These are phyloP conservation scores for Skeletonema tropicum DNA, from an alignment of 108 stramenopile species.

Conservation along the genomic window DNA sequence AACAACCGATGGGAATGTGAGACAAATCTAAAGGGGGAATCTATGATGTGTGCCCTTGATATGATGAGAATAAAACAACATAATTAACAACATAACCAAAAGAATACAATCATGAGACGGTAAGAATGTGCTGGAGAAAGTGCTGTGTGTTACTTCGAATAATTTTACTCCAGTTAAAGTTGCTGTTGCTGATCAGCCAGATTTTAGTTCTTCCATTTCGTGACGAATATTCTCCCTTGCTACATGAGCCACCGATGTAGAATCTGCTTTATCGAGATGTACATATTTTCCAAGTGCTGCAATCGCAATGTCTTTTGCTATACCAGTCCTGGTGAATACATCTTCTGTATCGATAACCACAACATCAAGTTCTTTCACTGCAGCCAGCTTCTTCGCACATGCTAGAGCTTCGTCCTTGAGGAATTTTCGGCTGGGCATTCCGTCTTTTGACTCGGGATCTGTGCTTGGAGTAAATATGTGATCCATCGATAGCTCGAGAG, in stretches of 20 bases:
- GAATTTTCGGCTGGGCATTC: constrained; percentile 59
- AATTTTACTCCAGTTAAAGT: too few species aligned
- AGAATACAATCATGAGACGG: too few species aligned
- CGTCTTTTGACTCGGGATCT: constrained; percentile 42
- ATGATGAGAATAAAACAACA: too few species aligned
- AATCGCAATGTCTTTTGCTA: constrained; percentile 72
- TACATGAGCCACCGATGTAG: constrained; percentile 15
- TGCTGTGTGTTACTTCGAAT: too few species aligned
- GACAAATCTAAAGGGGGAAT: background rate
- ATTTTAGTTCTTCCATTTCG: background rate
- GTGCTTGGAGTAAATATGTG: constrained; percentile 48
- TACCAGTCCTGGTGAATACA: constrained; percentile 72
- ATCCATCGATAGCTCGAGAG: constrained; percentile 52
- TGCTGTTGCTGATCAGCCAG: background rate
- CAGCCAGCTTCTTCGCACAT: constrained; percentile 55
- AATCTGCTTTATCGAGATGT: constrained; percentile 40
- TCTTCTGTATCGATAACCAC: constrained; percentile 73
- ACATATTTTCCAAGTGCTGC: constrained; percentile 57
- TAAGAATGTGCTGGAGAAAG: too few species aligned
- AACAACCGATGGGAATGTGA: background rate
- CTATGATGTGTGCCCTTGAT: background rate
- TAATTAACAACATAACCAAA: background rate
- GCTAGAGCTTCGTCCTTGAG: constrained; percentile 70
- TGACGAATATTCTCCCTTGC: constrained; percentile 22
- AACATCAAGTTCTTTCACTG: constrained; percentile 56